Evolutionary conservation across 257 asterid genomes (phyloP).

Genomic region (Nemophila menziesii): DNA sequence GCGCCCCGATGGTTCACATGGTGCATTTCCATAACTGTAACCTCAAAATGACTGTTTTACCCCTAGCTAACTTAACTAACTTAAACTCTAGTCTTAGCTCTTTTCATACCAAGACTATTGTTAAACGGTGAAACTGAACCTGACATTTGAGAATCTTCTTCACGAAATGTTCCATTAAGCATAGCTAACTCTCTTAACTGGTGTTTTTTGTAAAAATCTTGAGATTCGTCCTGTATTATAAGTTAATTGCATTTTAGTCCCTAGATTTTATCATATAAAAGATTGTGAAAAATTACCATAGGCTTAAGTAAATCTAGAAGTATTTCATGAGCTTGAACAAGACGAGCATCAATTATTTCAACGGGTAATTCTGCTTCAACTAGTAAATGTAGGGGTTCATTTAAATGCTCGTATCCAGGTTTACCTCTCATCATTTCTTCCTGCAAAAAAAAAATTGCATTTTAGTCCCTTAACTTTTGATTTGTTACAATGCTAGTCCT

Average conservation of each 20-base stretch:
- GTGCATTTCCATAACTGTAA: not conserved
- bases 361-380: conserved; percentile 78
- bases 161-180: conserved; percentile 73
- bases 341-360: conserved; percentile 73
- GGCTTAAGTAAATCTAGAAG: conserved; percentile 76
- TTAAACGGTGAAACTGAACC: conserved; percentile 75
- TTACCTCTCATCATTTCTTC: conserved; percentile 92
- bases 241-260: no score
- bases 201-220: conserved; percentile 66
- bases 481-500: no score
- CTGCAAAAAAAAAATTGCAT: conserved; percentile 22
- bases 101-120: conserved; percentile 74
- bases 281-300: conserved; percentile 31
- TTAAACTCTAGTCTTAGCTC: conserved; percentile 75
- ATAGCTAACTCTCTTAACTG: conserved; percentile 72
- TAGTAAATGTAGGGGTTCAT: conserved; percentile 74
- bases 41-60: conserved; percentile 13
- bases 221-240: conserved; percentile 59
- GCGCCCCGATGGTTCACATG: conserved; percentile 16
- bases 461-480: no score
- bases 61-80: conserved; percentile 3
- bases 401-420: conserved; percentile 78
- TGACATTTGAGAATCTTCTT: conserved; percentile 73
- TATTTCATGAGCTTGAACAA: conserved; percentile 73
- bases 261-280: not conserved